Evolutionary conservation across 257 asterid species (phyloP), one percentile per base, ranked within the genome.

Genomic region (Verbascum thapsus): DNA sequence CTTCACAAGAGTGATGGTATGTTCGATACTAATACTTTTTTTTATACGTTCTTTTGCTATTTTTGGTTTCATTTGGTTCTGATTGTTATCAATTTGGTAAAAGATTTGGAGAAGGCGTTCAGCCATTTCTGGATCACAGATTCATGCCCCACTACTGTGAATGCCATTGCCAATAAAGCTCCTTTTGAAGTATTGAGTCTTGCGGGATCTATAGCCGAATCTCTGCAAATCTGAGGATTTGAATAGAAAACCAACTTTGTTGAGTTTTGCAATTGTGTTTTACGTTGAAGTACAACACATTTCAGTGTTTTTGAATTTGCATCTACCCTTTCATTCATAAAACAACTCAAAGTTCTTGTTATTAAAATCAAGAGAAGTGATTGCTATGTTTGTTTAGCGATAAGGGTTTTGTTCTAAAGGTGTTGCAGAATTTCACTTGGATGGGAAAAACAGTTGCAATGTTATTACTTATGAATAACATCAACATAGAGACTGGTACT

Each of bases 101-200:
- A 23, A 72, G 82, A 57, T 3, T 63, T 74, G 40, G 83, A 62
- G 74, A 83, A 81, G 67, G 96, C 88, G 3, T 88, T 91, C 69
- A 23, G 92, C 44, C 83, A 89, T 77, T 89, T 92, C 55, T 92
- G 97, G 98, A 85, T 84, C 71, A 89, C 94, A 0, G 99, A 92
- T 78, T 92, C 99, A 0, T 92, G 99, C 73, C 88, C 96, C 12
- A 70, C 2, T 2, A 92, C 97, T 3, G 97, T 89, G 63, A 75
- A 87, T 63, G 83, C 91, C 55, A 72, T 92, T 8, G 74, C 76
- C 9, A 60, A 73, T 10, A 74, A 80, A 76, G 81, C 90, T 61
- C 99, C 99, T 9, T 92, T 92, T 39, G 96, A 92, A 71, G 87
- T 92, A 63, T 44, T 89, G 70, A 87, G 95, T 62, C 96, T 92